Conservation (phyloP, 2,329 filamentous ascomycete genomes). For the Tolypocladium ophioglossoides region DNA sequence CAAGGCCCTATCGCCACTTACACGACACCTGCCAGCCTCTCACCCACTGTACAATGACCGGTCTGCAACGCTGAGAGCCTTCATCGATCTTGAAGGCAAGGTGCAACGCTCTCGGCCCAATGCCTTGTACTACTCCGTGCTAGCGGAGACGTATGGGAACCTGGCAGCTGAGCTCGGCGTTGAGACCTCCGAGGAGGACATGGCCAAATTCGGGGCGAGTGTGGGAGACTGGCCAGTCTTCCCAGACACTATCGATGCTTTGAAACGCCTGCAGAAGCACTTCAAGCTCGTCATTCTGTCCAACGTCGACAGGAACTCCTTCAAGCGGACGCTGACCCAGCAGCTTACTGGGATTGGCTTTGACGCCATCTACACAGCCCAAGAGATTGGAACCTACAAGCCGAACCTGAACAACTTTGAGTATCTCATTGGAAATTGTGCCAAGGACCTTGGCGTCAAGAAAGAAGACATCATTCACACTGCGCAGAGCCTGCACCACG, state of each 20-base stretch:
- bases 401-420: constrained; percentile 54
- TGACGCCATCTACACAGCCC: constrained; percentile 57
- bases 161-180: constrained; percentile 19
- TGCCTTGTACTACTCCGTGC: constrained; percentile 13
- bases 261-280: constrained; percentile 34
- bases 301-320: constrained; percentile 41
- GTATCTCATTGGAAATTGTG: constrained; percentile 46
- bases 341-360: constrained; percentile 39
- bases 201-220: constrained; percentile 24
- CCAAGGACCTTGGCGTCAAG: constrained; percentile 41
- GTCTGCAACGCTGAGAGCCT: constrained; percentile 26
- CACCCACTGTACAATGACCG: constrained; percentile 25
- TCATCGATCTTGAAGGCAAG: constrained; percentile 45
- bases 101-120: constrained; percentile 46
- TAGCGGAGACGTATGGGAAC: constrained; percentile 33
- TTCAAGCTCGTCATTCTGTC: constrained; percentile 52
- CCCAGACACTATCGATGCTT: constrained; percentile 42
- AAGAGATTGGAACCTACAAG: constrained; percentile 65
- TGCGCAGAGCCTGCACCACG: constrained; percentile 55
- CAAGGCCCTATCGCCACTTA: constrained; percentile 36
- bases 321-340: constrained; percentile 13
- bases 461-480: constrained; percentile 51
- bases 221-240: constrained; percentile 47
- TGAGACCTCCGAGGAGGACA: constrained; percentile 17
- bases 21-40: constrained; percentile 27